Percentiles rank a stretch among this genome's conserved stretches.
Evolutionary conservation across 495 filamentous ascomycete genomes (phyloP).

Genomic region (Penicillium tannophilum): DNA sequence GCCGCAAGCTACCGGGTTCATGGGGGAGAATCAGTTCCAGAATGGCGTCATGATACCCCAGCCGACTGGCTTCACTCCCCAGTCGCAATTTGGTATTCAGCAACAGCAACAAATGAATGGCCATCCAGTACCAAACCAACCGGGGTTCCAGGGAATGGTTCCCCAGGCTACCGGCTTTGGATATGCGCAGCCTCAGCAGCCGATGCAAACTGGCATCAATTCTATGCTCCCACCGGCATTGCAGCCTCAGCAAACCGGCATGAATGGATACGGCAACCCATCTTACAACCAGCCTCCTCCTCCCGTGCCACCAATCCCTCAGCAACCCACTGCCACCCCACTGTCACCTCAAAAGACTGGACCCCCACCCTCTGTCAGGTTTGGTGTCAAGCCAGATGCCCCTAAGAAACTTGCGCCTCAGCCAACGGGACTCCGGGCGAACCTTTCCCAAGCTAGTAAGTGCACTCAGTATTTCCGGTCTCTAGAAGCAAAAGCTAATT

Average conservation of each 20-base stretch:
- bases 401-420: conserved; percentile 82
- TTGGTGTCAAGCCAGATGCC: conserved; percentile 70
- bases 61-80: conserved; percentile 54
- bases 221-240: conserved; percentile 45
- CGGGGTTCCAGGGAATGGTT: conserved; percentile 61
- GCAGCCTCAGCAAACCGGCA: conserved; percentile 57
- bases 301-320: conserved; percentile 46
- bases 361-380: conserved; percentile 85
- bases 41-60: conserved; percentile 53
- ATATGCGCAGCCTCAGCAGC: conserved; percentile 49
- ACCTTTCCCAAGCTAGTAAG: conserved; percentile 94
- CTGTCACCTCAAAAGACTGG: conserved; percentile 89
- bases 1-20: conserved; percentile 58
- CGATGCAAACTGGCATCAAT: conserved; percentile 53
- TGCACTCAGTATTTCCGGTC: conserved; percentile 10
- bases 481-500: conserved; percentile 22
- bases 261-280: conserved; percentile 56
- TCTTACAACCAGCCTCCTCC: conserved; percentile 41
- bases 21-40: conserved; percentile 52
- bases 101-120: conserved; percentile 48
- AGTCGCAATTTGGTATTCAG: conserved; percentile 55
- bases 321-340: conserved; percentile 56
- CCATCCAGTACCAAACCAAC: conserved; percentile 19
- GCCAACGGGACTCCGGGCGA: conserved; percentile 86
- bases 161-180: conserved; percentile 69